Conservation (phyloP, 768 basidiomycete species). For the Arthromyces matolae region DNA sequence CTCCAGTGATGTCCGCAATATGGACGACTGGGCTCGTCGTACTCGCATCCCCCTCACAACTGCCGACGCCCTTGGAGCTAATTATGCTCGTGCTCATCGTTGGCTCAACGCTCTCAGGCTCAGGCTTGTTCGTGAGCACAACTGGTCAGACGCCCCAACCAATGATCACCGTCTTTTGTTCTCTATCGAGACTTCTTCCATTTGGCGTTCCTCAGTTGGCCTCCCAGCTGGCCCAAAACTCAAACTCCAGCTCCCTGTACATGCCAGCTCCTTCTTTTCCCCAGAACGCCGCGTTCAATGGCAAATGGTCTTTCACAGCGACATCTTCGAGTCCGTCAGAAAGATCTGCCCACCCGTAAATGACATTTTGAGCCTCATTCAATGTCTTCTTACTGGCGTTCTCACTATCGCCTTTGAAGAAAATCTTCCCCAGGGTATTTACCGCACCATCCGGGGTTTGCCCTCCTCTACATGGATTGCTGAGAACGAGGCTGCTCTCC, state of each 20-base stretch:
- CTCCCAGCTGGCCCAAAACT: slow-evolving; percentile 75
- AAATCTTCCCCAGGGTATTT: slow-evolving; percentile 61
- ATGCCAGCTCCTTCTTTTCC: slow-evolving; percentile 83
- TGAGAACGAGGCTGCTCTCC: slow-evolving; percentile 60
- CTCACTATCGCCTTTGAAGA: slow-evolving; percentile 76
- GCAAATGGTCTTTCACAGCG: slow-evolving; percentile 87
- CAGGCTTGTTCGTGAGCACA: slow-evolving; percentile 63
- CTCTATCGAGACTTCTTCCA: slow-evolving; percentile 72
- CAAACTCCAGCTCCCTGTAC: slow-evolving; percentile 68
- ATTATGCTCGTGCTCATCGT: slow-evolving; percentile 77
- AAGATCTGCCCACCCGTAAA: slow-evolving; percentile 66
- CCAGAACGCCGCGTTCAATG: slow-evolving; percentile 82
- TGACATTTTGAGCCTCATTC: slow-evolving; percentile 65
- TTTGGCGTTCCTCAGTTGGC: slow-evolving; percentile 72
- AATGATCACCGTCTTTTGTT: slow-evolving; percentile 73
- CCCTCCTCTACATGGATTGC: slow-evolving; percentile 78
- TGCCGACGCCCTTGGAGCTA: slow-evolving; percentile 75
- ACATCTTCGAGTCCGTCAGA: slow-evolving; percentile 67
- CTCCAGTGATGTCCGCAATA: slow-evolving; percentile 73
- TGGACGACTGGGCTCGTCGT: slow-evolving; percentile 80
- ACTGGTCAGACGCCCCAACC: slow-evolving; percentile 60
- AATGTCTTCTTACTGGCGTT: slow-evolving; percentile 70
- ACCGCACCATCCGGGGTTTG: slow-evolving; percentile 73
- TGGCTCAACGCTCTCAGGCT: slow-evolving; percentile 64
- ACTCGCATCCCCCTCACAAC: slow-evolving; percentile 80